A percentile compares a stretch with the other conserved stretches of the same genome.
These are phyloP conservation scores for Epichloe baconii DNA, from an alignment of 2,329 filamentous ascomycete species.

Conservation along the genomic window DNA sequence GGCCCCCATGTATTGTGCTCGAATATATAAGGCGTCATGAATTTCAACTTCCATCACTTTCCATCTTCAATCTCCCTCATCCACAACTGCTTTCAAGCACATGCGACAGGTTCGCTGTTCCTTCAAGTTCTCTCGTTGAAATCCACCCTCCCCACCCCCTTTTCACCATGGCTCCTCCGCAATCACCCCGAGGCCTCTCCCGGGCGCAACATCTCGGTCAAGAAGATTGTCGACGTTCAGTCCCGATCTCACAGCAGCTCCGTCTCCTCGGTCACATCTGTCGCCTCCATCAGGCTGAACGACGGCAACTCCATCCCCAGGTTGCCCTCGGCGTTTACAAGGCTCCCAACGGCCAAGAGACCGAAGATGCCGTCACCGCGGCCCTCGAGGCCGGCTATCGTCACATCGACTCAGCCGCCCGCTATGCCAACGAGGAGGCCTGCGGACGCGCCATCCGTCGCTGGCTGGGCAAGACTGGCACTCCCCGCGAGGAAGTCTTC, in stretches of 20 bases:
- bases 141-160: background rate
- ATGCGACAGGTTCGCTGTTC: background rate
- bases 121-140: background rate
- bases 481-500: slow-evolving; percentile 55
- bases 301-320: slow-evolving; percentile 54
- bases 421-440: slow-evolving; percentile 53
- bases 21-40: slow-evolving; percentile 1
- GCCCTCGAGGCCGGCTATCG: slow-evolving; percentile 45
- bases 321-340: slow-evolving; percentile 36
- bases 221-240: slow-evolving; percentile 13
- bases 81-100: background rate
- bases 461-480: slow-evolving; percentile 45
- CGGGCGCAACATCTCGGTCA: slow-evolving; percentile 17
- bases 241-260: slow-evolving; percentile 14
- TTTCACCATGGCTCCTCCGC: slow-evolving; percentile 22
- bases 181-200: slow-evolving; percentile 22
- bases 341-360: slow-evolving; percentile 38
- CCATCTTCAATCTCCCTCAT: background rate
- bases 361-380: slow-evolving; percentile 44
- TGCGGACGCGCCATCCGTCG: slow-evolving; percentile 61
- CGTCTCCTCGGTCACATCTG: slow-evolving; percentile 14
- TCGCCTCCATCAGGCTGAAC: slow-evolving; percentile 46
- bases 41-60: background rate
- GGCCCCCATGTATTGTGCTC: background rate
- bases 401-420: slow-evolving; percentile 41